These are phyloP conservation scores for Podaxis sp. DNA, from an alignment of 768 basidiomycete genomes.

Conservation along the genomic window DNA sequence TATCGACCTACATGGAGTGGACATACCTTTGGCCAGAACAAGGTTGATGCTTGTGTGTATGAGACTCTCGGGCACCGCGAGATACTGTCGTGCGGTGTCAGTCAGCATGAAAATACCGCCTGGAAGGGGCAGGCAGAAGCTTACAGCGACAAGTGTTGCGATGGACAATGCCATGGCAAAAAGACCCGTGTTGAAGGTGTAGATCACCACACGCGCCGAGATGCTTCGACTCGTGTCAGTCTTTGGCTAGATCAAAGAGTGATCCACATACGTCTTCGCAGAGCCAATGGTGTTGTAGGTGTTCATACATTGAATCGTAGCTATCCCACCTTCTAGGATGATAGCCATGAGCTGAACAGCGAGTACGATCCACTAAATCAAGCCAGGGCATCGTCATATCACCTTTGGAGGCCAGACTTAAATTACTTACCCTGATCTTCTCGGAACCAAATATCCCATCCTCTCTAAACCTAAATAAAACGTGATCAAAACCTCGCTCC, in stretches of 20 bases:
- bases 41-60: background rate
- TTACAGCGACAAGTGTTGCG: background rate
- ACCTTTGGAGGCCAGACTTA: background rate
- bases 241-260: background rate
- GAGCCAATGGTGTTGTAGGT: background rate
- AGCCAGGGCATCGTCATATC: background rate
- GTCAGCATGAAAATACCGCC: background rate
- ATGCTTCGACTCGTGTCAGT: background rate
- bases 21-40: background rate
- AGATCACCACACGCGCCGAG: background rate
- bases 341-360: background rate
- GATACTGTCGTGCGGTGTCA: background rate
- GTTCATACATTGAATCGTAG: background rate
- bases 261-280: background rate
- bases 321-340: background rate
- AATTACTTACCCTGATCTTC: background rate
- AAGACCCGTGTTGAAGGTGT: background rate
- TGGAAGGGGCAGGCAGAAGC: background rate
- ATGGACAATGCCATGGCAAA: background rate
- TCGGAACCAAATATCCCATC: background rate
- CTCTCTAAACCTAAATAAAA: background rate
- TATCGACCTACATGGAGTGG: background rate
- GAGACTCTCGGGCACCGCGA: background rate
- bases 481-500: background rate
- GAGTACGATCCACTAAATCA: background rate